phyloP scores from a whole-genome alignment of 441 rosid species.

The Capsella rubella region DNA sequence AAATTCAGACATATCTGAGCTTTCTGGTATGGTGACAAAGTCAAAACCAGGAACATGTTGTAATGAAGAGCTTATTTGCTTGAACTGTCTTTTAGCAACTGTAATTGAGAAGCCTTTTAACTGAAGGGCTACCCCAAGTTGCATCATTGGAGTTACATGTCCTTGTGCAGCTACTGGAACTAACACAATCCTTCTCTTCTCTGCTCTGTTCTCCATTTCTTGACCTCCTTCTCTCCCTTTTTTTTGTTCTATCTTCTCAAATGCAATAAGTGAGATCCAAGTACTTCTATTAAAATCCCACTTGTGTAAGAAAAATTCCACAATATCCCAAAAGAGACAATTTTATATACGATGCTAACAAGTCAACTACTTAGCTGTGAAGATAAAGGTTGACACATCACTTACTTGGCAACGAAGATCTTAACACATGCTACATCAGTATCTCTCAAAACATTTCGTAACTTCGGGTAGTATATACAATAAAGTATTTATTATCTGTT shows the following conservation, averaged over 20 bases:
- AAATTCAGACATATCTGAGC: background rate
- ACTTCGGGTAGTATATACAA: too few species aligned
- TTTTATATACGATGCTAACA: background rate
- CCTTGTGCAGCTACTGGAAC: constrained; percentile 48
- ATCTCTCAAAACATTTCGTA: background rate
- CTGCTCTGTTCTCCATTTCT: constrained; percentile 7
- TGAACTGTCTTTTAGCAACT: constrained; percentile 3
- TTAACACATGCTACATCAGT: background rate
- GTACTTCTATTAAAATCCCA: background rate
- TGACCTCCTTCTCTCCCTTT: background rate
- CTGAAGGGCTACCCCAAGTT: constrained; percentile 47
- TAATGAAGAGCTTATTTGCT: background rate
- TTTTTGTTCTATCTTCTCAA: background rate
- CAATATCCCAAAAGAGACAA: background rate
- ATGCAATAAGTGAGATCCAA: background rate
- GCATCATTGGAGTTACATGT: constrained; percentile 51
- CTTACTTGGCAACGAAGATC: background rate
- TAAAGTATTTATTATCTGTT: too few species aligned
- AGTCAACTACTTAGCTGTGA: constrained; percentile 5
- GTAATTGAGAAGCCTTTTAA: constrained; percentile 47
- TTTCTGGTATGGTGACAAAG: constrained; percentile 20
- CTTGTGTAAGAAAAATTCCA: background rate
- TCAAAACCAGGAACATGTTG: constrained; percentile 41
- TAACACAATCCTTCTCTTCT: constrained; percentile 40
- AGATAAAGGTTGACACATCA: background rate